These are phyloP conservation scores for Fusarium sacchari DNA, from an alignment of 2,329 filamentous ascomycete genomes.

Conservation along the genomic window DNA sequence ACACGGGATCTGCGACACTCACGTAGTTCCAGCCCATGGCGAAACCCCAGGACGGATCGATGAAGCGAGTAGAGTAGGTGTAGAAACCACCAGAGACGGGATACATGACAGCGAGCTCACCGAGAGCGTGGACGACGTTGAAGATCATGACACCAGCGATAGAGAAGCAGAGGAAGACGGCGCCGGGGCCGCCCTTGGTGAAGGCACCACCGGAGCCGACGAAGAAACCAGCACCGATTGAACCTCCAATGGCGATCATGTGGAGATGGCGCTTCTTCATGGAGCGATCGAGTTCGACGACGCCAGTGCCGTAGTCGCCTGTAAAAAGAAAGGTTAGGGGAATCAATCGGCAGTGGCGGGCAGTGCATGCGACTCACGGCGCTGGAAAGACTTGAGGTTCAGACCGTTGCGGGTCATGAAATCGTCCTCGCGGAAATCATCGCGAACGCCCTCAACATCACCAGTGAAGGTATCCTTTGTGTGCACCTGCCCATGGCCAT, in stretches of 20 bases:
- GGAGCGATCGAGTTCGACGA: constrained; percentile 53
- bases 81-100: constrained; percentile 72
- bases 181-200: constrained; percentile 59
- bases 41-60: constrained; percentile 69
- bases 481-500: not conserved
- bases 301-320: constrained; percentile 43
- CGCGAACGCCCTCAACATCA: constrained; percentile 16
- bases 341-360: not conserved
- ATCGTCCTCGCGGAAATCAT: constrained; percentile 38
- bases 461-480: constrained; percentile 20
- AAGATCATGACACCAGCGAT: constrained; percentile 71
- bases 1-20: not conserved
- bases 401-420: constrained; percentile 45
- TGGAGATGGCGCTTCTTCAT: constrained; percentile 69
- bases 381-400: constrained; percentile 38
- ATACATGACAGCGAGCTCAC: constrained; percentile 70
- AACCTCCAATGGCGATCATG: constrained; percentile 71
- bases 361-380: constrained; percentile 22
- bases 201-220: constrained; percentile 67
- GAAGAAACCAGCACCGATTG: constrained; percentile 71
- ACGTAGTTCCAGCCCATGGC: constrained; percentile 59
- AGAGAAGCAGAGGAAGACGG: constrained; percentile 60
- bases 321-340: constrained; percentile 1
- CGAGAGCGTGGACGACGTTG: constrained; percentile 69
- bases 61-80: constrained; percentile 68